phyloP scores from a whole-genome alignment of 805 yeast species.

The Myxozyma melibiosi region DNA sequence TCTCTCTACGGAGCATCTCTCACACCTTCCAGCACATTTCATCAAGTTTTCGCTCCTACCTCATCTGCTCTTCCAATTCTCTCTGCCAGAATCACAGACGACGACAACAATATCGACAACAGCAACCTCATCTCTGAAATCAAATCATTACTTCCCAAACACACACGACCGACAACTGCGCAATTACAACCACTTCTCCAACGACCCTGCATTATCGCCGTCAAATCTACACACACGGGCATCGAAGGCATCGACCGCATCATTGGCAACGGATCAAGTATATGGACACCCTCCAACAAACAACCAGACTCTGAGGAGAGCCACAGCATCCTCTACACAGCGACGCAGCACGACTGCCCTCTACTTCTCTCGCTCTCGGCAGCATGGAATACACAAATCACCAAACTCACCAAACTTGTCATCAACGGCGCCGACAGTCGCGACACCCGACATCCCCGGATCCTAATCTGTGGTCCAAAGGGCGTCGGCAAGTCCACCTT shows the following conservation, averaged over 20 bases:
- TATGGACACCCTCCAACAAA: not conserved
- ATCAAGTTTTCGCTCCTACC: constrained; percentile 32
- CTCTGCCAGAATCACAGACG: not conserved
- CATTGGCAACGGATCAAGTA: constrained; percentile 5
- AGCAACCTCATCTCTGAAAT: constrained; percentile 19
- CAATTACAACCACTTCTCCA: constrained; percentile 15
- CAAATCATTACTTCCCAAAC: constrained; percentile 17
- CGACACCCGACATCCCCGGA: constrained; percentile 12
- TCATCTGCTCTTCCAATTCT: constrained; percentile 34
- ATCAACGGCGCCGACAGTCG: not conserved
- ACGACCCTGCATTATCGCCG: constrained; percentile 30
- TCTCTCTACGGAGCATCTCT: constrained; percentile 37
- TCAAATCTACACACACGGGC: constrained; percentile 23
- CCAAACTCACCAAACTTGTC: constrained; percentile 4
- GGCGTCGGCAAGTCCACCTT: constrained; percentile 84
- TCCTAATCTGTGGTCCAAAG: constrained; percentile 63
- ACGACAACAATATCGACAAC: constrained; percentile 13
- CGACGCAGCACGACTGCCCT: constrained; percentile 10
- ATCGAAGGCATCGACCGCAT: not conserved
- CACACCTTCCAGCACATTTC: constrained; percentile 19
- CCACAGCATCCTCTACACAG: constrained; percentile 18
- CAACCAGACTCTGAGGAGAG: not conserved
- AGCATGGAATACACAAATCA: constrained; percentile 7
- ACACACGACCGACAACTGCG: not conserved
- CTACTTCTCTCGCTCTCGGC: constrained; percentile 22